Evolutionary conservation across 768 basidiomycete genomes (phyloP).

Genomic region (Termitomyces heimii): DNA sequence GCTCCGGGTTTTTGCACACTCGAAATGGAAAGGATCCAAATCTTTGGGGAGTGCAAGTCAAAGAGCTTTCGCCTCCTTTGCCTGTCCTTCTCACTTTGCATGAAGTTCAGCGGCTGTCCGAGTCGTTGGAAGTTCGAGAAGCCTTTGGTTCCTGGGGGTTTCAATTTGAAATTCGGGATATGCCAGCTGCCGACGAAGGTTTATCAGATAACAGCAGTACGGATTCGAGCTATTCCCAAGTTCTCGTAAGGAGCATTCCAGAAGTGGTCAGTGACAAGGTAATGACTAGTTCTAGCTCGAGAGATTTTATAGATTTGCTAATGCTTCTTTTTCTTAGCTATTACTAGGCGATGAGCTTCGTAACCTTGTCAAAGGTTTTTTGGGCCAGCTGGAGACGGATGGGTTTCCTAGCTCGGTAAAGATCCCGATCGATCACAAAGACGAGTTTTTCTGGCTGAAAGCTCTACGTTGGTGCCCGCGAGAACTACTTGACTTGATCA

Average conservation of each 20-base stretch:
- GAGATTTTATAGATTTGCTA: background rate
- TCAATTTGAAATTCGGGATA: slow-evolving; percentile 33
- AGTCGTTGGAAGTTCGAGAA: slow-evolving; percentile 31
- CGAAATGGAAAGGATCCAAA: slow-evolving; percentile 20
- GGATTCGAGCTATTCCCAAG: slow-evolving; percentile 53
- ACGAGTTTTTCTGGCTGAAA: slow-evolving; percentile 53
- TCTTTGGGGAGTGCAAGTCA: slow-evolving; percentile 30
- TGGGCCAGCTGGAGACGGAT: slow-evolving; percentile 55
- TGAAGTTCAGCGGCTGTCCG: slow-evolving; percentile 49
- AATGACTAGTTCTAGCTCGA: slow-evolving; percentile 25
- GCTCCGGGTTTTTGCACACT: slow-evolving; percentile 55
- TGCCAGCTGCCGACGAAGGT: slow-evolving; percentile 8
- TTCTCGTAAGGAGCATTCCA: slow-evolving; percentile 59
- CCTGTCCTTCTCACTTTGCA: slow-evolving; percentile 61
- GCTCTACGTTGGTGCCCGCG: slow-evolving; percentile 80
- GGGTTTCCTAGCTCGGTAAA: slow-evolving; percentile 14
- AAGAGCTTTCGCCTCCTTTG: slow-evolving; percentile 44
- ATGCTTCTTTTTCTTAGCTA: slow-evolving; percentile 33
- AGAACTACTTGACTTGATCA: slow-evolving; percentile 75
- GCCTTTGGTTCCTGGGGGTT: slow-evolving; percentile 71
- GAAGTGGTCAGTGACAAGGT: slow-evolving; percentile 73
- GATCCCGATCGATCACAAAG: slow-evolving; percentile 6
- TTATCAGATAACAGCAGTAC: slow-evolving; percentile 19
- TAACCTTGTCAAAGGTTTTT: slow-evolving; percentile 67
- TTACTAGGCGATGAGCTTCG: slow-evolving; percentile 66